Base-by-base conservation (phyloP, 1,284 basidiomycete species). In the Sanghuangporus weigelae region DNA sequence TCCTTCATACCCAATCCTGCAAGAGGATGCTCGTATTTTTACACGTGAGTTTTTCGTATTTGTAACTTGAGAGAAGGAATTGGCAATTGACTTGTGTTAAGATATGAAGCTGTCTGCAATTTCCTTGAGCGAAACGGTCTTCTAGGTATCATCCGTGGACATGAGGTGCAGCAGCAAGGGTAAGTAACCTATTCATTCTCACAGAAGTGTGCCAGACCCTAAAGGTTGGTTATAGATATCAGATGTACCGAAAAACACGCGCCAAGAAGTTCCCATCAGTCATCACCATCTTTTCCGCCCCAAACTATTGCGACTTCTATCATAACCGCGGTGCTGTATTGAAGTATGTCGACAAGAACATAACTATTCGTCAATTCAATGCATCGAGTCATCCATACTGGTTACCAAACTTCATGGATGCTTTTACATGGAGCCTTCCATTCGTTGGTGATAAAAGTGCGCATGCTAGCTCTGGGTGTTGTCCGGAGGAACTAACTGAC, bases 391-490 rank as follows among this genome's bases (percentile, higher is more conserved):
- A 99, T 74, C 97, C 96, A 2, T 90, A 87, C 72, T 91, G 89
- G 87, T 79, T 99, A 48, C 96, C 96, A 2, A 99, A 98, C 78
- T 98, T 98, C 71, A 98, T 98, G 92, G 95, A 99, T 73, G 96
- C 93, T 44, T 99, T 99, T 75, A 98, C 96, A 1, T 99, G 97
- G 97, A 95, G 92, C 81, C 77, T 99, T 68, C 97, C 96, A 0
- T 99, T 99, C 73, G 97, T 99, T 2, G 96, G 96, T 50, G 88
- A 95, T 65, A 99, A 99, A 80, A 98, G 95, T 94, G 73, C 68
- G 86, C 81, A 21, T 16, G 23, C 62, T 58, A 53, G 59, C 14
- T 16, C 3, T 46, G 44, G 16, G 6, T n/a, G 23, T 7, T 3
- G 12, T 42, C 46, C 36, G 21, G 57, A 49, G 14, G 23, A 19